phyloP scores from a whole-genome alignment of 2,329 filamentous ascomycete species.

The Claviceps sp. region DNA sequence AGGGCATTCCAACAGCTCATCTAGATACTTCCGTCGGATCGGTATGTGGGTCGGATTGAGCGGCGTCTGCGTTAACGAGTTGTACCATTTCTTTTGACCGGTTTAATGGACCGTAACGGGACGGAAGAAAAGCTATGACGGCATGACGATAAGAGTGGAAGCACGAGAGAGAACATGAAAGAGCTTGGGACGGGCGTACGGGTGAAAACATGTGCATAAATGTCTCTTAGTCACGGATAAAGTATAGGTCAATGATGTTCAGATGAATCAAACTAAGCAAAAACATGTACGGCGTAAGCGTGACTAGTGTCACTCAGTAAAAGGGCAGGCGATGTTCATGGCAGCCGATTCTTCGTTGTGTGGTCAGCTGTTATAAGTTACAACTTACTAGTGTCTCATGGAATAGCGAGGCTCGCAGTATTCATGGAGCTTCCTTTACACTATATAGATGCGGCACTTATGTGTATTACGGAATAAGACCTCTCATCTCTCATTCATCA shows the following conservation, averaged over 20 bases:
- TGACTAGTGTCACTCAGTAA: too few relatives aligned
- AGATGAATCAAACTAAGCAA: background rate
- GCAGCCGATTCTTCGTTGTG: too few relatives aligned
- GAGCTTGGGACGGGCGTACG: constrained; percentile 7
- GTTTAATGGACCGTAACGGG: constrained; percentile 8
- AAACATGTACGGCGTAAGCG: background rate
- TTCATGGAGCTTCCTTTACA: too few relatives aligned
- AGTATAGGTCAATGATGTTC: background rate
- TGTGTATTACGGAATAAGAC: too few relatives aligned
- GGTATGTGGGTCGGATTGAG: background rate
- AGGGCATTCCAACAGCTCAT: constrained; percentile 95
- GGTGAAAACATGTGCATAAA: constrained; percentile 11
- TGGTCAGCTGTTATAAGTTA: too few relatives aligned
- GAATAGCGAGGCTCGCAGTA: too few relatives aligned
- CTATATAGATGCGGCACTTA: too few relatives aligned
- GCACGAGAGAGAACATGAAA: constrained; percentile 9
- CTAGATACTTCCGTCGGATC: constrained; percentile 35
- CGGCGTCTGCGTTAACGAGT: background rate
- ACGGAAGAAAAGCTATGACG: constrained; percentile 8
- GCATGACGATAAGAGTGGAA: constrained; percentile 14
- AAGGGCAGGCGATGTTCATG: too few relatives aligned
- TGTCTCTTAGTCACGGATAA: background rate
- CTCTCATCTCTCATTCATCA: too few relatives aligned
- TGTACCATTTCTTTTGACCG: constrained; percentile 3
- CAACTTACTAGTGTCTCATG: too few relatives aligned